phyloP scores from a whole-genome alignment of 1,284 basidiomycete species.

The Pseudozyma flocculosa region DNA sequence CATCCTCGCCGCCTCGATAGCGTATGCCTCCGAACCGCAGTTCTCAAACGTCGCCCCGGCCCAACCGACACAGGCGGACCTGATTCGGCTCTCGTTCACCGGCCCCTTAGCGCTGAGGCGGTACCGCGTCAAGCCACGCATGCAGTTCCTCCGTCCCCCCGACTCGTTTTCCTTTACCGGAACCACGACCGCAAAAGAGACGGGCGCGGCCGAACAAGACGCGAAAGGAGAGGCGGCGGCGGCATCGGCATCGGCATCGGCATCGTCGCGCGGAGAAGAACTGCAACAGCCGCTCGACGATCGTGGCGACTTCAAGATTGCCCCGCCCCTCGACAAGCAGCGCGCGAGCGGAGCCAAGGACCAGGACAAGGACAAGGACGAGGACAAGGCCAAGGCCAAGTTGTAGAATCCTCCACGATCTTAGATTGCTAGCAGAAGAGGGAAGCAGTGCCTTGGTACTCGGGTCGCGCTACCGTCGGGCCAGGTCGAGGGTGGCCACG shows the following conservation, averaged over 20 bases:
- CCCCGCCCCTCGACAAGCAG: constrained; percentile 2
- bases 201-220: no score
- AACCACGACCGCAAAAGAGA: constrained; percentile 2
- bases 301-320: constrained; percentile 6
- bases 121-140: constrained; percentile 48
- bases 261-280: no score
- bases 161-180: constrained; percentile 12
- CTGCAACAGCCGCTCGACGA: constrained; percentile 33
- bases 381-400: constrained; percentile 8
- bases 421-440: no score
- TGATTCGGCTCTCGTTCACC: constrained; percentile 44
- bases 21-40: constrained; percentile 25
- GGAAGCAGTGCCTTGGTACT: no score
- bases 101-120: constrained; percentile 38
- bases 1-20: constrained; percentile 44
- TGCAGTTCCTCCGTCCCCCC: constrained; percentile 32
- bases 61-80: constrained; percentile 35
- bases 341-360: no score
- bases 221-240: constrained; percentile 4
- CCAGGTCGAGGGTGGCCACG: background rate
- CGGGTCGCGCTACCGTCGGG: no score
- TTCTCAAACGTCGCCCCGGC: constrained; percentile 14
- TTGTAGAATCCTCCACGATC: constrained; percentile 3
- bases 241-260: no score
- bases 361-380: background rate